Evolutionary conservation across 345 rosid species (phyloP).

Genomic region (Pistacia vera): DNA sequence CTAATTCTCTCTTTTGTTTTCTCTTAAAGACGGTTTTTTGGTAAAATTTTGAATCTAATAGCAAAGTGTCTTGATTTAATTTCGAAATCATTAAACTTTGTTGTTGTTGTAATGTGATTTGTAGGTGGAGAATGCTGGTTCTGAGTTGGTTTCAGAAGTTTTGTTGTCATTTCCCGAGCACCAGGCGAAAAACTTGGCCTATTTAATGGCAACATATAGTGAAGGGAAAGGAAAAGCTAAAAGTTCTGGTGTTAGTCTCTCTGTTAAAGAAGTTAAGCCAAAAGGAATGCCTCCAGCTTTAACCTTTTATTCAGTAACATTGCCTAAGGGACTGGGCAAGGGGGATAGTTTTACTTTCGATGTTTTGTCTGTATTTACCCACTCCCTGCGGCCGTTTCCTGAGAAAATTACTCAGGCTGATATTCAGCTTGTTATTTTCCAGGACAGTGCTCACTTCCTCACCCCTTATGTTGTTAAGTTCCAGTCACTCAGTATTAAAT

Average conservation of each 20-base stretch:
- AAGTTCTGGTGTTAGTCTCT: constrained; percentile 45
- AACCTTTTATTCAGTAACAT: constrained; percentile 55
- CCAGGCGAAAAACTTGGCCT: constrained; percentile 69
- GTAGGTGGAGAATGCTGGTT: constrained; percentile 76
- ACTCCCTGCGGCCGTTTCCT: constrained; percentile 70
- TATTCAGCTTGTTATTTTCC: constrained; percentile 79
- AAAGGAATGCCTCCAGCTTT: constrained; percentile 65
- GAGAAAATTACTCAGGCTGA: constrained; percentile 87
- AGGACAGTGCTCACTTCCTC: constrained; percentile 76
- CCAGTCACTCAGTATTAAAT: constrained; percentile 72
- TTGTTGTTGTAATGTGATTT: constrained; percentile 1
- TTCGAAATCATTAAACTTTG: neutral
- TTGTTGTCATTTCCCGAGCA: constrained; percentile 69
- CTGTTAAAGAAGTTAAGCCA: constrained; percentile 37
- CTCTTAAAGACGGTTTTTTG: neutral
- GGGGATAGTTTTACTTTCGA: constrained; percentile 70
- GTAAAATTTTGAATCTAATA: neutral
- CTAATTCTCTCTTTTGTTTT: neutral
- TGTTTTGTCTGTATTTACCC: constrained; percentile 65
- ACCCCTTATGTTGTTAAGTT: constrained; percentile 72
- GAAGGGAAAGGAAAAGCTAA: constrained; percentile 79
- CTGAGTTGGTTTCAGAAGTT: constrained; percentile 67
- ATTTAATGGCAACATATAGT: constrained; percentile 47
- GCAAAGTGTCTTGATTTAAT: neutral
- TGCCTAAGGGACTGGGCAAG: constrained; percentile 57